phyloP scores from a whole-genome alignment of 306 rosid genomes.

The Trifolium fragiferum region DNA sequence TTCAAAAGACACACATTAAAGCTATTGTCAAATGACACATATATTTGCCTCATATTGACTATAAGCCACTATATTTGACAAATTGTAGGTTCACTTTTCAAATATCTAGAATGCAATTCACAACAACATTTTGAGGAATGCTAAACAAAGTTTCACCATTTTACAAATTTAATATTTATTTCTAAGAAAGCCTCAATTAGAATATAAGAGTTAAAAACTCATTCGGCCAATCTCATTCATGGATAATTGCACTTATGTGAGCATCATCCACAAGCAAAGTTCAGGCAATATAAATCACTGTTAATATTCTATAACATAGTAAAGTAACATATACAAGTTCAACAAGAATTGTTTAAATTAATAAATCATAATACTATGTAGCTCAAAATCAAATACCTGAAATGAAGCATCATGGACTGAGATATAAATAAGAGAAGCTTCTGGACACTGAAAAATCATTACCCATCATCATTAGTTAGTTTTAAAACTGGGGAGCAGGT shows the following conservation, averaged over 20 bases:
- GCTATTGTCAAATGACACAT: too few species aligned
- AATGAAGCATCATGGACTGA: constrained; percentile 73
- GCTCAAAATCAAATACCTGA: constrained; percentile 57
- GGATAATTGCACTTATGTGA: background rate
- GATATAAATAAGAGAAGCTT: too few species aligned
- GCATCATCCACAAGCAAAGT: background rate
- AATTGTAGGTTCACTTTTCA: too few species aligned
- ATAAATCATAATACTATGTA: constrained; percentile 28
- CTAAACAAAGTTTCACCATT: background rate
- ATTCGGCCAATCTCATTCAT: background rate
- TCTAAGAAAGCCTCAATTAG: background rate
- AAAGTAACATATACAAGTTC: background rate
- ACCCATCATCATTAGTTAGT: too few species aligned
- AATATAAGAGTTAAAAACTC: background rate
- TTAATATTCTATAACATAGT: background rate
- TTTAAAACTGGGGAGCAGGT: too few species aligned
- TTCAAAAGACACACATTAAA: too few species aligned
- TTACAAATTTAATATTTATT: background rate
- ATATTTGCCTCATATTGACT: too few species aligned
- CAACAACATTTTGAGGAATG: background rate
- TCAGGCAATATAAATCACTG: background rate
- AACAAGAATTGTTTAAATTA: background rate
- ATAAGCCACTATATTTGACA: too few species aligned
- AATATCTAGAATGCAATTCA: background rate
- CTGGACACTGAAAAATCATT: too few species aligned